phyloP scores from a whole-genome alignment of 179 eudicot genomes.

The Beta lomatogona region DNA sequence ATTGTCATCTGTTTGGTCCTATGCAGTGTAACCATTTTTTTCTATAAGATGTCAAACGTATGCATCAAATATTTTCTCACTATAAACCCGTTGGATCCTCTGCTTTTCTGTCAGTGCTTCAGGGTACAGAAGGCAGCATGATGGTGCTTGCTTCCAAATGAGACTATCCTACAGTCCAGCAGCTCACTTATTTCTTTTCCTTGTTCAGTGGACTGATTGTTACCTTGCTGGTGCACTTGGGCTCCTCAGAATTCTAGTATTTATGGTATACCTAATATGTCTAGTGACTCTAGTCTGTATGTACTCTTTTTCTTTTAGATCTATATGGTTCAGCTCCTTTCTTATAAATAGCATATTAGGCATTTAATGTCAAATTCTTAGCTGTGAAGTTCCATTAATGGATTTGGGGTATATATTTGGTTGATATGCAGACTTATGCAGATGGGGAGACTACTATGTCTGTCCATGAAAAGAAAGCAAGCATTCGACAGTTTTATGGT shows the following conservation, averaged over 20 bases:
- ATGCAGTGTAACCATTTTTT: not conserved
- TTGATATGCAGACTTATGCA: slow-evolving; percentile 43
- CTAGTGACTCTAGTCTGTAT: not conserved
- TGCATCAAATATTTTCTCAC: not conserved
- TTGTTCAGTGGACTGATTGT: slow-evolving; percentile 54
- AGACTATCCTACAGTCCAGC: slow-evolving; percentile 50
- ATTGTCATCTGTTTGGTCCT: not conserved
- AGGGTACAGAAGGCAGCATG: slow-evolving; percentile 35
- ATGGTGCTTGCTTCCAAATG: slow-evolving; percentile 54
- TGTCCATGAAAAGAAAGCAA: slow-evolving; percentile 50
- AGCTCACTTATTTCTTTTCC: slow-evolving; percentile 42
- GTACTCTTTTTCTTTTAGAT: not conserved
- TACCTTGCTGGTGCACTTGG: slow-evolving; percentile 54
- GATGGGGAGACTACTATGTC: slow-evolving; percentile 51
- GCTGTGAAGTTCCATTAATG: not conserved
- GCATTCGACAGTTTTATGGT: slow-evolving; percentile 48
- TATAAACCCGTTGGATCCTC: slow-evolving; percentile 9
- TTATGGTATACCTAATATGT: slow-evolving; percentile 32
- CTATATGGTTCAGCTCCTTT: not conserved
- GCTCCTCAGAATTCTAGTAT: slow-evolving; percentile 46
- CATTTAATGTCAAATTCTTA: not conserved
- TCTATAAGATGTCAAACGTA: not conserved
- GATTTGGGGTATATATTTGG: slow-evolving; percentile 16
- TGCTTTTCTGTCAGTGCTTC: slow-evolving; percentile 39
- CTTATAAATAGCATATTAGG: not conserved